These are phyloP conservation scores for Pythium aquatile DNA, from an alignment of 352 stramenopile species.

Conservation along the genomic window DNA sequence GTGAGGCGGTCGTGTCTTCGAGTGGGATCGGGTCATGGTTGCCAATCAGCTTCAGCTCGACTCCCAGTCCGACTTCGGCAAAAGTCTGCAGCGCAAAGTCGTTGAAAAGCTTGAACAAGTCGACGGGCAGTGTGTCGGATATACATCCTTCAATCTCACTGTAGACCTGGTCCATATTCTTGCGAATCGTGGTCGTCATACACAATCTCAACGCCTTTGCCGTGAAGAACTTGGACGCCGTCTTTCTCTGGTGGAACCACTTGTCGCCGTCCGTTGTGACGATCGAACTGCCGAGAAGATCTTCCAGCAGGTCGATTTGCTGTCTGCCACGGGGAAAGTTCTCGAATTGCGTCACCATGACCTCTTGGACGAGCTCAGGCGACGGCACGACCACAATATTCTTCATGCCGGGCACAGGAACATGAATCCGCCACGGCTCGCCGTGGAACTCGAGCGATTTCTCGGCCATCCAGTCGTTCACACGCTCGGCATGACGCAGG, in stretches of 20 bases:
- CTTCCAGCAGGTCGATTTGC: slow-evolving; percentile 4
- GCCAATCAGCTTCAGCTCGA: slow-evolving; percentile 39
- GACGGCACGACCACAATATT: slow-evolving; percentile 22
- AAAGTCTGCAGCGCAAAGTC: slow-evolving; percentile 51
- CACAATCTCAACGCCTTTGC: slow-evolving; percentile 19
- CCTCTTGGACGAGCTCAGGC: slow-evolving; percentile 25
- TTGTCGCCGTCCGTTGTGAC: slow-evolving; percentile 23
- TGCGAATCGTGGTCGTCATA: slow-evolving; percentile 14
- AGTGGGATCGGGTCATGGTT: slow-evolving; percentile 39
- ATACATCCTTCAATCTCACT: slow-evolving; percentile 2
- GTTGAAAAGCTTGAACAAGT: slow-evolving; percentile 36
- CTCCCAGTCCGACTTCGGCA: slow-evolving; percentile 42
- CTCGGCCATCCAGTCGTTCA: slow-evolving; percentile 47
- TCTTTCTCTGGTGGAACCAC: slow-evolving; percentile 31
- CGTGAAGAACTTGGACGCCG: slow-evolving; percentile 30
- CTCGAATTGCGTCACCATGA: slow-evolving; percentile 30
- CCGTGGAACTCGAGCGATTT: slow-evolving; percentile 5
- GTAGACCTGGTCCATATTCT: slow-evolving; percentile 2
- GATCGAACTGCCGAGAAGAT: slow-evolving; percentile 25
- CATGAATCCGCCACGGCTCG: slow-evolving; percentile 24
- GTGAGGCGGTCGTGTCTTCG: slow-evolving; percentile 16
- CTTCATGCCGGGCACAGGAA: slow-evolving; percentile 6
- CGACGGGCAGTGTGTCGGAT: not conserved
- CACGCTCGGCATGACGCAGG: slow-evolving; percentile 24
- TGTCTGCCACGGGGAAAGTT: slow-evolving; percentile 20